A percentile compares a stretch with the other conserved stretches of the same genome.
Conservation (phyloP, 129 eudicot species). For the Centaurea solstitialis region DNA sequence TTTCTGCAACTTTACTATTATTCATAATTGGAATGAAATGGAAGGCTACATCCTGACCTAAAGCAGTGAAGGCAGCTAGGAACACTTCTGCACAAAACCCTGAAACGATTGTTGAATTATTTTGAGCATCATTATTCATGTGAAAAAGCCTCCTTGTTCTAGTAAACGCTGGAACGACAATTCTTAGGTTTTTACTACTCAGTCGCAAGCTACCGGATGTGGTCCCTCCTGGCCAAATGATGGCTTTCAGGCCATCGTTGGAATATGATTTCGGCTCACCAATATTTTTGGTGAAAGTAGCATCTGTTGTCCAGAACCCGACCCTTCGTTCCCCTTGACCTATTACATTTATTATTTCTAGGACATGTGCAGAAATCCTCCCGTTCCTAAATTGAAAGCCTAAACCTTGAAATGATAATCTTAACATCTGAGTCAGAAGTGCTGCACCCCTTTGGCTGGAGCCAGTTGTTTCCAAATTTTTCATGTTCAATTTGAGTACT, state of each 20-base stretch:
- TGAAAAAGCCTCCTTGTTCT: slow-evolving; percentile 15
- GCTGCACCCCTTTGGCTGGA: neutral
- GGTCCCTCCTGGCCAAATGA: slow-evolving; percentile 45
- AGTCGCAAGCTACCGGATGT: slow-evolving; percentile 16
- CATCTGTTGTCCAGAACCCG: slow-evolving; percentile 47
- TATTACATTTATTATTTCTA: slow-evolving; percentile 40
- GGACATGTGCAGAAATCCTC: neutral
- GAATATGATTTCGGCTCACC: neutral
- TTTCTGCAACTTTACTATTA: neutral
- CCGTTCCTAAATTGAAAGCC: slow-evolving; percentile 28
- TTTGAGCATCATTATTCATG: slow-evolving; percentile 14
- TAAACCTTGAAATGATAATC: slow-evolving; percentile 35
- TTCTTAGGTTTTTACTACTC: slow-evolving; percentile 30
- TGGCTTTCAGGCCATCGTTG: slow-evolving; percentile 11
- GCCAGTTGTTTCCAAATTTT: neutral
- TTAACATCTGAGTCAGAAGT: neutral
- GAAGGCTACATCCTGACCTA: slow-evolving; percentile 15
- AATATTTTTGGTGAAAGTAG: slow-evolving; percentile 26
- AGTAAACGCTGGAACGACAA: slow-evolving; percentile 30
- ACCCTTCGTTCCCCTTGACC: slow-evolving; percentile 34
- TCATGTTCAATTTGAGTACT: neutral
- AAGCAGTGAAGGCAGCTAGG: slow-evolving; percentile 25
- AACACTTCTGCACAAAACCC: slow-evolving; percentile 33
- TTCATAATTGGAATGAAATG: slow-evolving; percentile 29
- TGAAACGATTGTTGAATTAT: neutral